Conservation (phyloP, 352 stramenopile genomes). For the Phytophthora vignae region DNA sequence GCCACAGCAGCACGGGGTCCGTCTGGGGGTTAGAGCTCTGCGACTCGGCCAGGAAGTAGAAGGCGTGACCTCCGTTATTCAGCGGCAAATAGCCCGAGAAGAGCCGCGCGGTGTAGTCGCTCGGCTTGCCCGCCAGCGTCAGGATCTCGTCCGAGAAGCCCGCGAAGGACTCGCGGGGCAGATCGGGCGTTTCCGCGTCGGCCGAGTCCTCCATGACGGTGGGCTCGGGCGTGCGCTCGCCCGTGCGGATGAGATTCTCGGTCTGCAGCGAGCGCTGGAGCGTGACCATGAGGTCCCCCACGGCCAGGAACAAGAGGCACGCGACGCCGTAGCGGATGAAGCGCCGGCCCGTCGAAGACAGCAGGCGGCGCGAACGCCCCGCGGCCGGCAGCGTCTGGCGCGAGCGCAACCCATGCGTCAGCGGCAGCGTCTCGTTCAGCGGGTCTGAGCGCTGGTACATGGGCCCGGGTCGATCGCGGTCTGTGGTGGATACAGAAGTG, state of each 20-base stretch:
- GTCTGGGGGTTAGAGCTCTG: constrained; percentile 46
- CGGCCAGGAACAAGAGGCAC: constrained; percentile 36
- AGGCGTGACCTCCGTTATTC: constrained; percentile 62
- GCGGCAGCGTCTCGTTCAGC: constrained; percentile 44
- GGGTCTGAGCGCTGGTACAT: constrained; percentile 34
- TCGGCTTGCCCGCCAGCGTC: constrained; percentile 48
- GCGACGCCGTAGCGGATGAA: constrained; percentile 36
- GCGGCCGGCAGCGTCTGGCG: constrained; percentile 30
- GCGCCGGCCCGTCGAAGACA: constrained; percentile 30
- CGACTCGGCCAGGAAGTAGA: constrained; percentile 78
- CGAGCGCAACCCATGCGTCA: constrained; percentile 36
- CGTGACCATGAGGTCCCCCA: constrained; percentile 45
- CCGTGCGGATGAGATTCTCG: constrained; percentile 33
- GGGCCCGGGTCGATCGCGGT: background rate
- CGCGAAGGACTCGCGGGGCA: constrained; percentile 30
- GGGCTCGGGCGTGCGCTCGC: constrained; percentile 8
- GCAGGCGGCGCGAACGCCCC: constrained; percentile 23
- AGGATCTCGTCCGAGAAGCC: constrained; percentile 60
- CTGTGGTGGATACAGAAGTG: background rate
- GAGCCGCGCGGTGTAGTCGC: constrained; percentile 57
- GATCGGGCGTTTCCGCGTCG: constrained; percentile 14
- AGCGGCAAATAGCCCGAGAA: constrained; percentile 71
- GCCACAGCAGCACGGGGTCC: constrained; percentile 74
- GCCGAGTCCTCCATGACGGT: constrained; percentile 30
- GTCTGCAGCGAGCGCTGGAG: constrained; percentile 40